A percentile compares a stretch with the other conserved stretches of the same genome.
Evolutionary conservation across 495 filamentous ascomycete genomes (phyloP).

Genomic region (Amorphotheca resinae): DNA sequence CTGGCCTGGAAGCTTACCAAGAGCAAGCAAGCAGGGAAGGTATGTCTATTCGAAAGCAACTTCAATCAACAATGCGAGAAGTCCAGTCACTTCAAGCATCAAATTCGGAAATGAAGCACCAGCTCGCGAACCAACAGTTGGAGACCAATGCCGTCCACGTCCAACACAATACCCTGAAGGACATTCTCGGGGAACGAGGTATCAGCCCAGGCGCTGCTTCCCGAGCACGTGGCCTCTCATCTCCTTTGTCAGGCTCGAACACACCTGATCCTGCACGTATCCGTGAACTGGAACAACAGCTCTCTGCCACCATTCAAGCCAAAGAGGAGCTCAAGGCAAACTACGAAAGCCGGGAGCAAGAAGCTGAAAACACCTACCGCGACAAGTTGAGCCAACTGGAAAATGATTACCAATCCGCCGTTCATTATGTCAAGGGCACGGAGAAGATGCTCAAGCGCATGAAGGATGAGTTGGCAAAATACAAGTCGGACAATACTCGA

Average conservation of each 20-base stretch:
- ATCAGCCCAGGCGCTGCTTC: slow-evolving; percentile 49
- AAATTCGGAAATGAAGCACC: slow-evolving; percentile 65
- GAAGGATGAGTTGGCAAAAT: slow-evolving; percentile 87
- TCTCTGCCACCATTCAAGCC: slow-evolving; percentile 61
- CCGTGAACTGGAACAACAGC: slow-evolving; percentile 80
- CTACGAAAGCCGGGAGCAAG: slow-evolving; percentile 67
- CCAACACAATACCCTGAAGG: slow-evolving; percentile 86
- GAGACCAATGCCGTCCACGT: slow-evolving; percentile 81
- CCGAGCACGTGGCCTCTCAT: slow-evolving; percentile 35
- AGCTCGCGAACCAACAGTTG: slow-evolving; percentile 69
- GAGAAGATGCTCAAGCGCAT: slow-evolving; percentile 99
- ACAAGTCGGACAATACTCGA: slow-evolving; percentile 74
- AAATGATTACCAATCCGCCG: slow-evolving; percentile 95
- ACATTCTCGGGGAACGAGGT: slow-evolving; percentile 79
- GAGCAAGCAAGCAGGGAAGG: slow-evolving; percentile 91
- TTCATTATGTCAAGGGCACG: slow-evolving; percentile 98
- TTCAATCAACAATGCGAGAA: slow-evolving; percentile 73
- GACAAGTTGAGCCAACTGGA: slow-evolving; percentile 89
- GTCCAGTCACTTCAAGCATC: slow-evolving; percentile 60
- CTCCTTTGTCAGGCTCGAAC: slow-evolving; percentile 57
- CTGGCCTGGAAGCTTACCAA: slow-evolving; percentile 90
- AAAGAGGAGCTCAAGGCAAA: slow-evolving; percentile 71
- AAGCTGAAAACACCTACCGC: slow-evolving; percentile 71
- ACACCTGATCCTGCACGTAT: slow-evolving; percentile 74
- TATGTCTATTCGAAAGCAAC: slow-evolving; percentile 73